phyloP scores from a whole-genome alignment of 2,329 filamentous ascomycete species.

The Ophiostoma tasmaniense region DNA sequence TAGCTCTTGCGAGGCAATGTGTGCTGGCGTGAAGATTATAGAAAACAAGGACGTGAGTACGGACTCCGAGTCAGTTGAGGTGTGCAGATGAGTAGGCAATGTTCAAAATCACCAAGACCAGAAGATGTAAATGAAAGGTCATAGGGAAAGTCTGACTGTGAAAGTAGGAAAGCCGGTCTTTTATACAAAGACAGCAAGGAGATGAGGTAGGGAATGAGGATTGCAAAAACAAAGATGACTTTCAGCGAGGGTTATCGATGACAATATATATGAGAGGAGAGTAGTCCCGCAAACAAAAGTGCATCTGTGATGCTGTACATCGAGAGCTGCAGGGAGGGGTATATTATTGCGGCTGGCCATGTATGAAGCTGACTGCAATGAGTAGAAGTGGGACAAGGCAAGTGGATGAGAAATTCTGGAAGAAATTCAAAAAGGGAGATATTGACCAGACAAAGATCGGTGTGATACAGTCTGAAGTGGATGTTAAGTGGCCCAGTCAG shows the following conservation, averaged over 20 bases:
- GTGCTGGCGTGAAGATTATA: background rate
- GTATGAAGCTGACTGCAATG: background rate
- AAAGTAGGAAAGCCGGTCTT: background rate
- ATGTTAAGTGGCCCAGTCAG: constrained; percentile 10
- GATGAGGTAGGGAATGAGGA: background rate
- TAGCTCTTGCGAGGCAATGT: background rate
- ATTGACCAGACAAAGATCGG: constrained; percentile 12
- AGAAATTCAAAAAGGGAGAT: constrained; percentile 20
- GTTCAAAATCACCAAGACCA: background rate
- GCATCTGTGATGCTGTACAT: constrained; percentile 3
- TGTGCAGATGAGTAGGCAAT: background rate
- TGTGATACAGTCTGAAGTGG: constrained; percentile 2
- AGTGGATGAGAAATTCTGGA: background rate
- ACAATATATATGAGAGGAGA: background rate
- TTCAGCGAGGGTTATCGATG: no score
- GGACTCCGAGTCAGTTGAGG: background rate
- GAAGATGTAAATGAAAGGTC: background rate
- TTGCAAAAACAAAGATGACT: background rate
- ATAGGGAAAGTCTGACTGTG: background rate
- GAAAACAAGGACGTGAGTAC: background rate
- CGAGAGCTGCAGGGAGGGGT: constrained; percentile 1
- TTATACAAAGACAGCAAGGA: background rate
- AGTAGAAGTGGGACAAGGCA: background rate
- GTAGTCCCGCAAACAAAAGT: background rate
- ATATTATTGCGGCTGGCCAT: background rate